phyloP scores from a whole-genome alignment of 2,329 filamentous ascomycete species.

The Dryadomyces quercivorus region DNA sequence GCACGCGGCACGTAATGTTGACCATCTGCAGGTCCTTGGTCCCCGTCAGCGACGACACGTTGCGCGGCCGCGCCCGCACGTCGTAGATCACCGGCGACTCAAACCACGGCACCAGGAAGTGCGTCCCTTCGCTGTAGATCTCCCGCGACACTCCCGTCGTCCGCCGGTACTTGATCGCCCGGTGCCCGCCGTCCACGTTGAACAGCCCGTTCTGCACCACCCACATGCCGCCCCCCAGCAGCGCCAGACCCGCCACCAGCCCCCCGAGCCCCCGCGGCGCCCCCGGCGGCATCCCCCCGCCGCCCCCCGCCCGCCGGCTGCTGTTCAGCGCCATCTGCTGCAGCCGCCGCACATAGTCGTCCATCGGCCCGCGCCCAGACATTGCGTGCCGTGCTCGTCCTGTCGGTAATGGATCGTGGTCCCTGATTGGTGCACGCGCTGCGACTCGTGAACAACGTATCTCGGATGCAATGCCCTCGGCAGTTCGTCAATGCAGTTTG shows the following conservation, averaged over 20 bases:
- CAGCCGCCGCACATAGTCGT: slow-evolving; percentile 38
- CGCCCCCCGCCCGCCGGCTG: slow-evolving; percentile 20
- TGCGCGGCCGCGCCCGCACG: slow-evolving; percentile 92
- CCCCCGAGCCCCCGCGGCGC: slow-evolving; percentile 26
- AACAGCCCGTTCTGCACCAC: slow-evolving; percentile 51
- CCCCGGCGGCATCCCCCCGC: slow-evolving; percentile 30
- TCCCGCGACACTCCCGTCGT: slow-evolving; percentile 88
- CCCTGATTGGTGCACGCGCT: too few species aligned
- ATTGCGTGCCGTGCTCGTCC: too few species aligned
- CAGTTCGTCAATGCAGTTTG: too few species aligned
- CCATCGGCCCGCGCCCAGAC: slow-evolving; percentile 27
- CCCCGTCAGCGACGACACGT: slow-evolving; percentile 90
- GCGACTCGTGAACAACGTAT: too few species aligned
- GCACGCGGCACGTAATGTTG: slow-evolving; percentile 98
- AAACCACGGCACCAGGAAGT: slow-evolving; percentile 91
- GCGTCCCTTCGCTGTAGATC: slow-evolving; percentile 94
- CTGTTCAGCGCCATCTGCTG: slow-evolving; percentile 34
- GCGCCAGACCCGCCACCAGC: slow-evolving; percentile 26
- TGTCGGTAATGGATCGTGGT: too few species aligned
- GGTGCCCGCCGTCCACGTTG: slow-evolving; percentile 94
- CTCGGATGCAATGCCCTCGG: too few species aligned
- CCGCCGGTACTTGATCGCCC: slow-evolving; percentile 96
- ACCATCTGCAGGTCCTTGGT: slow-evolving; percentile 99
- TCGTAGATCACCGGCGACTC: slow-evolving; percentile 96
- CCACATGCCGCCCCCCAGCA: slow-evolving; percentile 36